Conservation (phyloP, 805 yeast genomes). For the Pichia heedii region DNA sequence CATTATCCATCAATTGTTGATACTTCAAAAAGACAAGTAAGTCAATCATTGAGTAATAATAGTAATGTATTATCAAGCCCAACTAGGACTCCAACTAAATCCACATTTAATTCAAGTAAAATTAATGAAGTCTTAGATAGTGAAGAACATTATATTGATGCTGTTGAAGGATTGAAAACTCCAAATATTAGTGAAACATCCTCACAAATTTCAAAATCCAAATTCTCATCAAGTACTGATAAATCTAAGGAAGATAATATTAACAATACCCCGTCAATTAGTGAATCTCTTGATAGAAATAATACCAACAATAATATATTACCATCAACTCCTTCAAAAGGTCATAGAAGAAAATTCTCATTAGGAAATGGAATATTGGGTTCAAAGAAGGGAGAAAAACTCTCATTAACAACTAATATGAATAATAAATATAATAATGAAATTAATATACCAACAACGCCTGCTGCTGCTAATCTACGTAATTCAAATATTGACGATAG, state of each 20-base stretch:
- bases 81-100: slow-evolving; percentile 6
- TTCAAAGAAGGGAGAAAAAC: slow-evolving; percentile 30
- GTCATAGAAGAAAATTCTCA: slow-evolving; percentile 56
- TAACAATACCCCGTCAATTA: neutral
- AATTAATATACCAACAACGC: slow-evolving; percentile 27
- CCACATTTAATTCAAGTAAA: slow-evolving; percentile 1
- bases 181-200: slow-evolving; percentile 15
- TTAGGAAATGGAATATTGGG: slow-evolving; percentile 49
- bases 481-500: slow-evolving; percentile 33
- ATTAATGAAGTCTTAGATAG: slow-evolving; percentile 14
- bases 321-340: slow-evolving; percentile 25
- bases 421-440: slow-evolving; percentile 37
- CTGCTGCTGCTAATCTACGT: slow-evolving; percentile 31
- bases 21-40: slow-evolving; percentile 1
- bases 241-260: slow-evolving; percentile 21
- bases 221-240: slow-evolving; percentile 18
- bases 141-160: slow-evolving; percentile 11
- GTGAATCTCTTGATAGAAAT: neutral
- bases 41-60: neutral
- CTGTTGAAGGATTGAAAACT: slow-evolving; percentile 6
- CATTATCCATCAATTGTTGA: slow-evolving; percentile 45
- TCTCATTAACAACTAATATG: slow-evolving; percentile 25
- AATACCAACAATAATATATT: neutral
- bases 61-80: slow-evolving; percentile 1
- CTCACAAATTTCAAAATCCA: slow-evolving; percentile 12